Evolutionary conservation across 2,329 filamentous ascomycete species (phyloP), one percentile per base, ranked within the genome.

Genomic region (Rosellinia necatrix): DNA sequence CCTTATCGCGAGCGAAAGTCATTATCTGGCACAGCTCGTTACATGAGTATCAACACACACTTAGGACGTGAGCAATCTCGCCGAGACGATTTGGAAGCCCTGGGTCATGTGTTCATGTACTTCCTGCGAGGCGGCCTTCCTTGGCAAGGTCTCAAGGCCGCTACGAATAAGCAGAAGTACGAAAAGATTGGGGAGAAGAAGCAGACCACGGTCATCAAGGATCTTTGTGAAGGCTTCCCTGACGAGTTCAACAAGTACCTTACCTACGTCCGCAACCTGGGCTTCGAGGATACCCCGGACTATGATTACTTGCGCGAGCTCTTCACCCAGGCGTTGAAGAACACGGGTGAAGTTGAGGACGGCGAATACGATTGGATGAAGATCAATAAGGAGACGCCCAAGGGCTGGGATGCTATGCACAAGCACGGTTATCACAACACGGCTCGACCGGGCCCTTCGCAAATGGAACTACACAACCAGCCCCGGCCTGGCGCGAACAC

Each of bases 131-230:
- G 87, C 42, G 85, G 84, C 6, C 78, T 89, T 51, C 86, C 87
- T 30, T 90, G 87, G 86, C 86, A 90, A 71, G 86, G 86, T 8
- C 77, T 90, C 61, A 89, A 89, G 77, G 86, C 86, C 72, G 86
- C 85, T 25, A 89, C 86, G 42, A 89, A 89, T 75, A 88, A 99
- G 85, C 94, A 99, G 74, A 99, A 99, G 79, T 99, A 99, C 73
- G 94, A 99, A 78, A 97, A 97, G 83, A 99, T 99, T 75, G 94
- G 94, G 41, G 93, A 99, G 81, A 97, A 99, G 88, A 99, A 99
- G 81, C 94, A 97, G 79, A 97, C 93, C 0, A 97, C 94, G 19
- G 85, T 86, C 4, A 96, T 99, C 78, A 96, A 97, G 79, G 94
- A 99, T 68, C 85, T 99, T 13, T 97, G 93, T 72, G 92, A 97